These are phyloP conservation scores for Nematodospora valgi DNA, from an alignment of 805 yeast species.

Conservation along the genomic window DNA sequence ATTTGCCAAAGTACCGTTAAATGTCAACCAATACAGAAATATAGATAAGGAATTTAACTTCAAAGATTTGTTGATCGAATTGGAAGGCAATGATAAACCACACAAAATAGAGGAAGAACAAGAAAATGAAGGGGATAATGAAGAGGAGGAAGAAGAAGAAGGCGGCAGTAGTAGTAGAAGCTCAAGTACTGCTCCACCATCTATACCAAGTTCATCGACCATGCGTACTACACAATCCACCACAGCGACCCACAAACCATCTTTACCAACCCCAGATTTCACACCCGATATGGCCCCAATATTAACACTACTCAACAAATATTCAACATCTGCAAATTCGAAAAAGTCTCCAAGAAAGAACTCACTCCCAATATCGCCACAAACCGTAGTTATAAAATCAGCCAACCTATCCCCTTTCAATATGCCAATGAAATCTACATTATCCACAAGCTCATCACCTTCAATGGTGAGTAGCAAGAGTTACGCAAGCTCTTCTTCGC, in stretches of 20 bases:
- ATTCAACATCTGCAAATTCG: conserved; percentile 6
- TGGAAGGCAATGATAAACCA: conserved; percentile 3
- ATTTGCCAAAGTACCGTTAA: conserved; percentile 54
- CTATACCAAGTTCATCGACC: background rate
- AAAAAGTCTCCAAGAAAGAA: conserved; percentile 7
- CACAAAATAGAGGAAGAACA: conserved; percentile 4
- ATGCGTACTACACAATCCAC: background rate
- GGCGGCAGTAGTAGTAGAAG: conserved; percentile 3
- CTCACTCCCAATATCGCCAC: conserved; percentile 20
- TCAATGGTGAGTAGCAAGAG: conserved; percentile 5
- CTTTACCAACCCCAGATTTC: conserved; percentile 32
- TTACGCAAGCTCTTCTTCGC: conserved; percentile 7
- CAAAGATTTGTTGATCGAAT: conserved; percentile 23
- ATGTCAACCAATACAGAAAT: conserved; percentile 57
- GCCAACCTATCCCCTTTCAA: conserved; percentile 22
- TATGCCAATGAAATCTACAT: conserved; percentile 20
- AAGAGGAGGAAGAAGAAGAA: conserved; percentile 7
- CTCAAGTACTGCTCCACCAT: conserved; percentile 4
- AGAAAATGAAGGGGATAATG: conserved; percentile 6
- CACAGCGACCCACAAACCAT: conserved; percentile 5
- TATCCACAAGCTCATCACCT: conserved; percentile 8
- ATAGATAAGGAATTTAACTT: conserved; percentile 56
- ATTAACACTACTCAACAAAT: conserved; percentile 25
- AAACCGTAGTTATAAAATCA: conserved; percentile 13
- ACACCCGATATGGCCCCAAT: conserved; percentile 38